Conservation (phyloP, 352 stramenopile species). For the Pythium oligandrum region DNA sequence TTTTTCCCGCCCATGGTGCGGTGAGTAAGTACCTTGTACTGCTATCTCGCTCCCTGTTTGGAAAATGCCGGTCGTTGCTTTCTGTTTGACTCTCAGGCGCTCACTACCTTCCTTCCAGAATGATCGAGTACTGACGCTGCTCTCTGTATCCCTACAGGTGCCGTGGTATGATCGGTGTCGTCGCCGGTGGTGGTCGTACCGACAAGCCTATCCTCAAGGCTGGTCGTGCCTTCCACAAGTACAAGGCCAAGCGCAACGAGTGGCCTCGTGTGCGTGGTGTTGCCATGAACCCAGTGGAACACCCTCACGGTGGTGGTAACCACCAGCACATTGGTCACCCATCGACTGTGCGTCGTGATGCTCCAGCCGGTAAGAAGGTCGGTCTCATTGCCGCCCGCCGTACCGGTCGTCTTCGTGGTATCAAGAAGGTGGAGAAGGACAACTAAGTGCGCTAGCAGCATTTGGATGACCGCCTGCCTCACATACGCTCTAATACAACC, state of each 20-base stretch:
- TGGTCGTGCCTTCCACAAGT: constrained; percentile 98
- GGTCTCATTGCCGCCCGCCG: constrained; percentile 97
- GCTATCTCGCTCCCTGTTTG: constrained; percentile 17
- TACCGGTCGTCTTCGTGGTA: constrained; percentile 96
- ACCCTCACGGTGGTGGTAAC: constrained; percentile 99
- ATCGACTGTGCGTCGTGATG: constrained; percentile 93
- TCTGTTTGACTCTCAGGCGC: no score
- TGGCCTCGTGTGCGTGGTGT: constrained; percentile 99
- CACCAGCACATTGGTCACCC: constrained; percentile 99
- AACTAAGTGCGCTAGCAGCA: constrained; percentile 40
- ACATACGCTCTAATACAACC: no score
- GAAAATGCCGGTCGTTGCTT: no score
- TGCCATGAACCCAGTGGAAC: constrained; percentile 99
- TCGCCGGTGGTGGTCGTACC: constrained; percentile 97
- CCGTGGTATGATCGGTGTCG: constrained; percentile 95
- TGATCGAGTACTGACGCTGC: not conserved
- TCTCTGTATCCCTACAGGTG: constrained; percentile 61
- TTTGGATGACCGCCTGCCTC: no score
- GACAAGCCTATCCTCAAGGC: constrained; percentile 99
- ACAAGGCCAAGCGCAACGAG: constrained; percentile 98
- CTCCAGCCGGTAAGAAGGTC: constrained; percentile 97
- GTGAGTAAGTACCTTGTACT: constrained; percentile 80
- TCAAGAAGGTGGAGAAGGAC: constrained; percentile 96
- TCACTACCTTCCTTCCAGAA: no score
- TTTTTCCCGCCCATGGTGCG: constrained; percentile 59